Conservation (phyloP, 169 alveolate species). For the Eimeria sp. region DNA sequence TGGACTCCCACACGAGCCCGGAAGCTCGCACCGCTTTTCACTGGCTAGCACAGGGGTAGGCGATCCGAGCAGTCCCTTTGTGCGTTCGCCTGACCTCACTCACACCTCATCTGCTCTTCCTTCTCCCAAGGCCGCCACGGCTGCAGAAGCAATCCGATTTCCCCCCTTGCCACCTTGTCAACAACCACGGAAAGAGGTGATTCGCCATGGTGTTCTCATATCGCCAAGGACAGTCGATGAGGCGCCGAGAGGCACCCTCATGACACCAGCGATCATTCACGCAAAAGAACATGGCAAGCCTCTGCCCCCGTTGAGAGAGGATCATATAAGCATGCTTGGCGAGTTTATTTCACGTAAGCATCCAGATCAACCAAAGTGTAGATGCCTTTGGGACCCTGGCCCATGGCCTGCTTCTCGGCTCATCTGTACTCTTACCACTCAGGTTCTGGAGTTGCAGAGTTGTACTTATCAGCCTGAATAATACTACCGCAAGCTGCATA, state of each 20-base stretch:
- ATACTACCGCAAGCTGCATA: neutral
- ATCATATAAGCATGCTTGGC: constrained; percentile 16
- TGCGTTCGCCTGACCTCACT: constrained; percentile 44
- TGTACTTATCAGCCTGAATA: neutral
- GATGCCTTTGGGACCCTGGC: neutral
- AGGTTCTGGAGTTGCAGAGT: neutral
- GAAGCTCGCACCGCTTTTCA: constrained; percentile 44
- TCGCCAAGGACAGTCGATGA: neutral
- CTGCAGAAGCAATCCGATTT: neutral
- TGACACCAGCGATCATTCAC: constrained; percentile 39
- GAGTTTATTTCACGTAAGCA: constrained; percentile 15
- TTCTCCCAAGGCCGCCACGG: neutral
- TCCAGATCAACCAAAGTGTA: neutral
- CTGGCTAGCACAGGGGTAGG: constrained; percentile 58
- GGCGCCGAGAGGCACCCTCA: constrained; percentile 18
- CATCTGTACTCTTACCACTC: too few species aligned
- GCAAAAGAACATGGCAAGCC: constrained; percentile 32
- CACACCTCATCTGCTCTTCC: constrained; percentile 4
- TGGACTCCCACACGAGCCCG: constrained; percentile 8
- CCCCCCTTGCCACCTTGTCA: neutral
- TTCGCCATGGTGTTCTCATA: constrained; percentile 53
- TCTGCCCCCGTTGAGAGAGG: constrained; percentile 39
- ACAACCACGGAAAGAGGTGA: neutral
- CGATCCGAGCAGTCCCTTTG: constrained; percentile 13
- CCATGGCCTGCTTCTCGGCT: neutral